Evolutionary conservation across 352 stramenopile species (phyloP).

Genomic region (Pilasporangium apinafurcum): DNA sequence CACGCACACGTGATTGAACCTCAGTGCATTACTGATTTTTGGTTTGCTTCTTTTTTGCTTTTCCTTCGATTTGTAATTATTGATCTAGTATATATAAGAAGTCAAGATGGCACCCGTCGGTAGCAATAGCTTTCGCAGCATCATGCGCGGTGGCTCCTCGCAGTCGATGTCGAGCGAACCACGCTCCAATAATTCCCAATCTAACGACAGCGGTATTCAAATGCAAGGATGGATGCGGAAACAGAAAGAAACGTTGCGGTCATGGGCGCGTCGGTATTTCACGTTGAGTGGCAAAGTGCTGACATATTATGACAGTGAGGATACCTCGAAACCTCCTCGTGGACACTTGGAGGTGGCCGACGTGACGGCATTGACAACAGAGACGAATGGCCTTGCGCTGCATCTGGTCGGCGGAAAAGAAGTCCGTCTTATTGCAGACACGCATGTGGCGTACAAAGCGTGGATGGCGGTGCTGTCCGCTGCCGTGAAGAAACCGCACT

Average conservation of each 20-base stretch:
- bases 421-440: constrained; percentile 70
- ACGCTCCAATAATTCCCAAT: constrained; percentile 33
- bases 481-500: constrained; percentile 46
- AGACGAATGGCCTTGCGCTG: constrained; percentile 72
- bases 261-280: constrained; percentile 67
- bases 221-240: constrained; percentile 85
- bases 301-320: constrained; percentile 80
- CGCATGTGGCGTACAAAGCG: constrained; percentile 67
- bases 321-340: constrained; percentile 48
- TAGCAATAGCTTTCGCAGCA: constrained; percentile 42
- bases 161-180: too few species aligned
- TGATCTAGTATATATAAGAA: too few species aligned
- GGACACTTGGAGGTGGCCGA: constrained; percentile 67
- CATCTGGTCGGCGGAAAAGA: constrained; percentile 63
- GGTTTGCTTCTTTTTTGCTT: too few species aligned
- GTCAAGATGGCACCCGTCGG: constrained; percentile 39
- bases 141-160: constrained; percentile 60
- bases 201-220: constrained; percentile 65
- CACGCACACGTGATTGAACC: too few species aligned
- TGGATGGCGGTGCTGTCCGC: constrained; percentile 72
- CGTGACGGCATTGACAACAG: constrained; percentile 59
- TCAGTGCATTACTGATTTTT: too few species aligned
- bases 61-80: too few species aligned
- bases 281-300: constrained; percentile 61
- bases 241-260: constrained; percentile 73